Evolutionary conservation across 2,329 filamentous ascomycete species (phyloP), one percentile per base, ranked within the genome.

Genomic region (Aureobasidium mangrovei): DNA sequence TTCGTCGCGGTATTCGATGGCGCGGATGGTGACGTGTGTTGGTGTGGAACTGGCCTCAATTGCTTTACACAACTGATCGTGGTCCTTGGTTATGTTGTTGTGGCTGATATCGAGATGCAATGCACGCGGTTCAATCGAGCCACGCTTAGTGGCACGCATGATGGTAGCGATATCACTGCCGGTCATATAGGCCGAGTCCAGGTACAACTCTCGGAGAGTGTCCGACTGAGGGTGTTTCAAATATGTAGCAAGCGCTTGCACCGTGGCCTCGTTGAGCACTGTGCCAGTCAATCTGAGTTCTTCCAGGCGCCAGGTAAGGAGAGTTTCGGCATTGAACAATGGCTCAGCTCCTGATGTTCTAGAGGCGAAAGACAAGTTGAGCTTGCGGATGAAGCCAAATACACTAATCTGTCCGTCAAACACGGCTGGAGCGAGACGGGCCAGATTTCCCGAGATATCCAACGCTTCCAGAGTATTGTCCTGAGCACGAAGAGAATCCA

Each of bases 1-100:
- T 62, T 85, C 82, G 57, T 81, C 78, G 55, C 82, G 78, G 63
- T 84, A 88, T 63, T 87, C 84, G 35, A 87, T 78, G 69, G 85
- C 80, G 35, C 80, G 75, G 70, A 88, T 81, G 4, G 81, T 83
- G 29, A 88, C 66, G 59, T 80, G 79, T 2, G 81, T 76, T 2
- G 84, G 84, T 0, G 82, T 80, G 42, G 77, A 69, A 31, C 75
- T 74, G 46, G 67, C 67, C 26, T 72, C 66, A 45, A 82, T 78
- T 2, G 78, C 77, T 47, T 72, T 72, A 7, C 77, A 73, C 40
- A 82, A 70, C 39, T 76, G 71, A 48, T 73, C 71, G 33, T 80
- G 70, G 38, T 77, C 72, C 56, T 75, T 72, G 53, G 76, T 74
- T 24, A 81, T 79, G 44, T 79, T 70, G 64, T 82, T 83, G 59